Conservation (phyloP, 208 protist genomes). For the Crithidia mellificae region DNA sequence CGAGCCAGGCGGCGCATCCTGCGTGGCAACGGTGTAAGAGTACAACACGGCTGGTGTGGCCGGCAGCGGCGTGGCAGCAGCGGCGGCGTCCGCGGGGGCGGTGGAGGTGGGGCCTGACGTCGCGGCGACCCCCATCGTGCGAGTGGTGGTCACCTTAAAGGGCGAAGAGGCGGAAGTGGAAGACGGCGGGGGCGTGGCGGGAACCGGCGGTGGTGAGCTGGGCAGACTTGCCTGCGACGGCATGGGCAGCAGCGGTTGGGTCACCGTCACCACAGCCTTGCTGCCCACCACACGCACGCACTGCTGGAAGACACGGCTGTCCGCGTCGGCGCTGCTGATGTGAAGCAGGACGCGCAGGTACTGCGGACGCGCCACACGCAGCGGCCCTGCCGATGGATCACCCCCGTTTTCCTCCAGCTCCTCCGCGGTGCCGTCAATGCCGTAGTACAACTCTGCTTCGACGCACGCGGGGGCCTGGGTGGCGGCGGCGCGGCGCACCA, state of each 20-base stretch:
- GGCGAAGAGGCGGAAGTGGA: background rate
- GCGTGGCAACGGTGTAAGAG: slow-evolving; percentile 25
- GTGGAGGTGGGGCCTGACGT: background rate
- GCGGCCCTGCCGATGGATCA: background rate
- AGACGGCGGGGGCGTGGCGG: background rate
- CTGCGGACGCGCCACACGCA: background rate
- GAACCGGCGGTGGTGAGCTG: background rate
- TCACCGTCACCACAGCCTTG: slow-evolving; percentile 22
- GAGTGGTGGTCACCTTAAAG: slow-evolving; percentile 9
- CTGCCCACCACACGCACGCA: slow-evolving; percentile 26
- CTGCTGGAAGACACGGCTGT: slow-evolving; percentile 17
- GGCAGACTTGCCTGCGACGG: background rate
- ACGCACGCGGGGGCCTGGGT: slow-evolving; percentile 15
- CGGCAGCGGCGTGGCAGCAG: background rate
- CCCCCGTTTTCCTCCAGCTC: background rate
- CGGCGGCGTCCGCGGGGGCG: background rate
- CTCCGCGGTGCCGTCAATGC: slow-evolving; percentile 16
- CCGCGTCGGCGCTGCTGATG: slow-evolving; percentile 2
- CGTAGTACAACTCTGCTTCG: slow-evolving; percentile 33
- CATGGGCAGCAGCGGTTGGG: slow-evolving; percentile 17
- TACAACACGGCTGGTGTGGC: slow-evolving; percentile 14
- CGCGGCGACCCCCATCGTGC: background rate
- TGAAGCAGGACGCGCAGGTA: slow-evolving; percentile 30
- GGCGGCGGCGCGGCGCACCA: slow-evolving; percentile 12
- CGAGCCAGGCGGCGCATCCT: slow-evolving; percentile 7